Evolutionary conservation across 768 basidiomycete genomes (phyloP).

Genomic region (Brasilioporus rufonigricans): DNA sequence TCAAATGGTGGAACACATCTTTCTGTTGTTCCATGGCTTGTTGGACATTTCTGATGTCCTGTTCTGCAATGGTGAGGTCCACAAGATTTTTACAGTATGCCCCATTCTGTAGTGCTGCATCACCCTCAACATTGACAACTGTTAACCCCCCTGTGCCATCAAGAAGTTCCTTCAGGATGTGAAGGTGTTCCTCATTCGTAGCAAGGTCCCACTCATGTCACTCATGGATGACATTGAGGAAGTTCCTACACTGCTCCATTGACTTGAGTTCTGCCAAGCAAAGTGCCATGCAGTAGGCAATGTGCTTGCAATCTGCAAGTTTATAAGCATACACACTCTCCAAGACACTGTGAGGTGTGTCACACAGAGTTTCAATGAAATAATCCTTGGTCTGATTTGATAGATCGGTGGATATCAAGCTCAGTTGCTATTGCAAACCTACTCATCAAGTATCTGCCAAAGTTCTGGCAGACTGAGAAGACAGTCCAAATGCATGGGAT

Average conservation of each 20-base stretch:
- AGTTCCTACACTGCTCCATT: background rate
- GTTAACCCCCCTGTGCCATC: background rate
- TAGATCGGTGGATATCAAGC: background rate
- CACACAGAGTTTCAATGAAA: background rate
- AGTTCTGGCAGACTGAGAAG: too few species aligned
- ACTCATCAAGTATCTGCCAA: background rate
- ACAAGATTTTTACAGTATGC: background rate
- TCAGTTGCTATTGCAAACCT: background rate
- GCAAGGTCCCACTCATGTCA: background rate
- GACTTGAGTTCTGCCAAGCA: too few species aligned
- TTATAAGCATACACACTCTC: background rate
- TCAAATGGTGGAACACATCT: too few species aligned
- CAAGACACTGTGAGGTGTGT: background rate
- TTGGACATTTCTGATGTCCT: too few species aligned
- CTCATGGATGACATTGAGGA: background rate
- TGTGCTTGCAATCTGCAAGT: background rate
- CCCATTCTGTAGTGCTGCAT: background rate
- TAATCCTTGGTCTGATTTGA: background rate
- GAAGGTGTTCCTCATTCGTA: background rate
- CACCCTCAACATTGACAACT: background rate
- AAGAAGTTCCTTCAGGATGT: background rate
- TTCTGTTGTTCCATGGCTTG: too few species aligned
- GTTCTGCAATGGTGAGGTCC: background rate
- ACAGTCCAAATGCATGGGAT: too few species aligned
- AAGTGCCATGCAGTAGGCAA: background rate